Conservation (phyloP, 495 filamentous ascomycete genomes). For the Thozetella sp. region DNA sequence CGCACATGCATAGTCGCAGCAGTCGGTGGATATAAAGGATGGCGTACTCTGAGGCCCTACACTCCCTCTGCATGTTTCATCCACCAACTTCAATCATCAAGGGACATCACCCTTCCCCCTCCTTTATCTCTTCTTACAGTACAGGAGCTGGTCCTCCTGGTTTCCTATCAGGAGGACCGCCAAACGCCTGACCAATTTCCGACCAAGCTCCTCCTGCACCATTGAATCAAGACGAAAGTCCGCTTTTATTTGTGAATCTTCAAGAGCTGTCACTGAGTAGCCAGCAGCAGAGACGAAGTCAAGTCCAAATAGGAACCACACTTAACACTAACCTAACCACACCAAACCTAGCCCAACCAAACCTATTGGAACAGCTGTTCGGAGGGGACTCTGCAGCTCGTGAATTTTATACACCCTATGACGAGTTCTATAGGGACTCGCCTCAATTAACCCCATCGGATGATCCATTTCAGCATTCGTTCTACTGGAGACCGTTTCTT, state of each 20-base stretch:
- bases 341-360: not conserved
- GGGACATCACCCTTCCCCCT: too few species aligned
- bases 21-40: too few species aligned
- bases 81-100: not conserved
- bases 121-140: not conserved
- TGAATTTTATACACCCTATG: too few species aligned
- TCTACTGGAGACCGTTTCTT: too few species aligned
- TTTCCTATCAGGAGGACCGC: not conserved
- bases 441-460: too few species aligned
- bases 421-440: too few species aligned
- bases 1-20: too few species aligned
- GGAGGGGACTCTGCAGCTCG: not conserved
- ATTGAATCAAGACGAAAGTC: not conserved
- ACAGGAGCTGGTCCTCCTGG: not conserved
- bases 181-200: not conserved
- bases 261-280: not conserved
- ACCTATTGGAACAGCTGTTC: not conserved
- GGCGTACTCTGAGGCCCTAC: too few species aligned
- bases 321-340: not conserved
- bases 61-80: not conserved
- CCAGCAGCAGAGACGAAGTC: not conserved
- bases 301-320: not conserved
- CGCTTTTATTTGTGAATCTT: not conserved
- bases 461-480: too few species aligned
- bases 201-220: not conserved